These are phyloP conservation scores for Phytophthora pisi DNA, from an alignment of 352 stramenopile genomes.

Conservation along the genomic window DNA sequence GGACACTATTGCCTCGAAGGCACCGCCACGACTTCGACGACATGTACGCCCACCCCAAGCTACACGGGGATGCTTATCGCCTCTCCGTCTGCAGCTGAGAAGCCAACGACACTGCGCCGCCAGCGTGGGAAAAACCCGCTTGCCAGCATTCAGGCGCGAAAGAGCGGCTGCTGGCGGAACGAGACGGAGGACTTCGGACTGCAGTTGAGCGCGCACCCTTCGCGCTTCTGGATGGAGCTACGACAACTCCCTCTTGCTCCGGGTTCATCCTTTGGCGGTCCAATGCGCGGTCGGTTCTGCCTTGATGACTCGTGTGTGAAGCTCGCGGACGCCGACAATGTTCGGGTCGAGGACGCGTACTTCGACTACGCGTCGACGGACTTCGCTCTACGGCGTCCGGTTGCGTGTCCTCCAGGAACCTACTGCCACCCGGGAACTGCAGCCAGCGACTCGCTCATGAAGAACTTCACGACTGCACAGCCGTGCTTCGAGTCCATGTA, in stretches of 20 bases:
- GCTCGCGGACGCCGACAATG: conserved; percentile 82
- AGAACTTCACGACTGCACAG: conserved; percentile 90
- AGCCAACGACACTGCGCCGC: conserved; percentile 49
- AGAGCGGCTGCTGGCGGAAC: conserved; percentile 95
- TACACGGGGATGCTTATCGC: conserved; percentile 50
- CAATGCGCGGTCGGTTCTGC: conserved; percentile 93
- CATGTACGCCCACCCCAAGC: conserved; percentile 62
- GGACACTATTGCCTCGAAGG: conserved; percentile 96
- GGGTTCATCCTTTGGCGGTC: conserved; percentile 66
- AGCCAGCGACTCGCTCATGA: conserved; percentile 73
- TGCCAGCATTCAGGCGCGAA: conserved; percentile 66
- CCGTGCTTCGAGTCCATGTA: conserved; percentile 92
- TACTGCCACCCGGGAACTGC: conserved; percentile 92
- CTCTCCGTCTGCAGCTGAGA: conserved; percentile 41
- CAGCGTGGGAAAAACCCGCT: conserved; percentile 26
- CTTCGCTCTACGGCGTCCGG: conserved; percentile 82
- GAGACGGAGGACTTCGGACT: conserved; percentile 95
- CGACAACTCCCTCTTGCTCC: conserved; percentile 89
- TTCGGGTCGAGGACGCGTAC: conserved; percentile 69
- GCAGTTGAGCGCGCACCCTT: conserved; percentile 84
- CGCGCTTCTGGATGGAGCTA: conserved; percentile 94
- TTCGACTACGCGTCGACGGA: conserved; percentile 87
- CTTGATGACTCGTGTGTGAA: conserved; percentile 92
- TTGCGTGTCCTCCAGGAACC: conserved; percentile 86
- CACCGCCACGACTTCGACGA: conserved; percentile 93